Evolutionary conservation across 371 early-diverging fungal species (phyloP).

Genomic region (Mortierella sp.): DNA sequence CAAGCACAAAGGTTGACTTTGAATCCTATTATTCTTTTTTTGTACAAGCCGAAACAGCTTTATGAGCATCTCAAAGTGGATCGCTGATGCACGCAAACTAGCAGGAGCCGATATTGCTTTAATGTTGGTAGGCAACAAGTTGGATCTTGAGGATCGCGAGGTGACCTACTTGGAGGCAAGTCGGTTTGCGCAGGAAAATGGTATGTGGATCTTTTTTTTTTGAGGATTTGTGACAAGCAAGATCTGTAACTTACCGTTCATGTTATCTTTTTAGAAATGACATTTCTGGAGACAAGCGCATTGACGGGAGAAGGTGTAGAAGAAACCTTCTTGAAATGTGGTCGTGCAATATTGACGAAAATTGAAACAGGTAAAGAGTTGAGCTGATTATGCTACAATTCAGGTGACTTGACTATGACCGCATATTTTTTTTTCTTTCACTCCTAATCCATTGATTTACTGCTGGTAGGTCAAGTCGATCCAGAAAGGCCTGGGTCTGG

Average conservation of each 20-base stretch:
- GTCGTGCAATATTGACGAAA: conserved; percentile 70
- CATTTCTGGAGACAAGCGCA: conserved; percentile 74
- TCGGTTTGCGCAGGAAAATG: conserved; percentile 77
- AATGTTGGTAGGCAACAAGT: conserved; percentile 82
- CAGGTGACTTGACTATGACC: neutral
- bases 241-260: neutral
- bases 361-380: conserved; percentile 65
- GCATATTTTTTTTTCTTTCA: neutral
- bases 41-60: conserved; percentile 67
- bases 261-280: conserved; percentile 60
- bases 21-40: conserved; percentile 23
- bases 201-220: conserved; percentile 32
- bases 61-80: conserved; percentile 69
- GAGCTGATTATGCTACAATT: neutral
- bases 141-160: conserved; percentile 72
- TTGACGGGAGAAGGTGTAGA: conserved; percentile 72
- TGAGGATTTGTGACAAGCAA: neutral
- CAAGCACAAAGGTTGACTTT: conserved; percentile 18
- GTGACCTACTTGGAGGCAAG: conserved; percentile 77
- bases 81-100: conserved; percentile 72
- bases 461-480: conserved; percentile 64
- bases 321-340: conserved; percentile 73
- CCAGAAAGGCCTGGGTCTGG: conserved; percentile 74
- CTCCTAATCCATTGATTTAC: neutral
- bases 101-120: conserved; percentile 77